phyloP scores from a whole-genome alignment of 306 rosid species.

The Leucaena leucocephala region DNA sequence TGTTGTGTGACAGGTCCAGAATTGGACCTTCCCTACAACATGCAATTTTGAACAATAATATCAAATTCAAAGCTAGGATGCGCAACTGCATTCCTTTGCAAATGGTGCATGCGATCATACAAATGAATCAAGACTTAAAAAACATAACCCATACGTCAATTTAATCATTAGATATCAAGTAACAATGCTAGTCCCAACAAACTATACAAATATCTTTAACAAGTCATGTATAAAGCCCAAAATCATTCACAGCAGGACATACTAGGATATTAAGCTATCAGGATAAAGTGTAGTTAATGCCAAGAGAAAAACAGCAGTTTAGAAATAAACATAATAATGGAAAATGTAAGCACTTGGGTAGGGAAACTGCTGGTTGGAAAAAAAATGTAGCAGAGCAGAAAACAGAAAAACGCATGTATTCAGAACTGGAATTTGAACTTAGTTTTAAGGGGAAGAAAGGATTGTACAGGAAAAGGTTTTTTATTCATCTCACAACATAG shows the following conservation, averaged over 20 bases:
- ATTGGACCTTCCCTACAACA: slow-evolving; percentile 65
- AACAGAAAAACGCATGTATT: slow-evolving; percentile 18
- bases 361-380: slow-evolving; percentile 23
- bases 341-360: slow-evolving; percentile 7
- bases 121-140: slow-evolving; percentile 14
- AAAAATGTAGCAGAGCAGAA: slow-evolving; percentile 10
- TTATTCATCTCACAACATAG: slow-evolving; percentile 1
- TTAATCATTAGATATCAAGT: neutral
- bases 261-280: slow-evolving; percentile 1
- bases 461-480: neutral
- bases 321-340: slow-evolving; percentile 12
- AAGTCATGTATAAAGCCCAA: neutral
- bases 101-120: slow-evolving; percentile 12
- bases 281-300: slow-evolving; percentile 1
- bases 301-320: slow-evolving; percentile 15
- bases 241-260: neutral
- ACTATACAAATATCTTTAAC: neutral
- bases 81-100: slow-evolving; percentile 31
- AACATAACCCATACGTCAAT: neutral
- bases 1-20: slow-evolving; percentile 46
- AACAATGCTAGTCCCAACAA: neutral
- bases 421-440: slow-evolving; percentile 18
- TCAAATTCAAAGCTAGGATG: slow-evolving; percentile 23
- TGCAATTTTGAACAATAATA: slow-evolving; percentile 29
- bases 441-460: slow-evolving; percentile 26